Conservation (phyloP, 1,284 basidiomycete species). For the Pseudozyma pruni region DNA sequence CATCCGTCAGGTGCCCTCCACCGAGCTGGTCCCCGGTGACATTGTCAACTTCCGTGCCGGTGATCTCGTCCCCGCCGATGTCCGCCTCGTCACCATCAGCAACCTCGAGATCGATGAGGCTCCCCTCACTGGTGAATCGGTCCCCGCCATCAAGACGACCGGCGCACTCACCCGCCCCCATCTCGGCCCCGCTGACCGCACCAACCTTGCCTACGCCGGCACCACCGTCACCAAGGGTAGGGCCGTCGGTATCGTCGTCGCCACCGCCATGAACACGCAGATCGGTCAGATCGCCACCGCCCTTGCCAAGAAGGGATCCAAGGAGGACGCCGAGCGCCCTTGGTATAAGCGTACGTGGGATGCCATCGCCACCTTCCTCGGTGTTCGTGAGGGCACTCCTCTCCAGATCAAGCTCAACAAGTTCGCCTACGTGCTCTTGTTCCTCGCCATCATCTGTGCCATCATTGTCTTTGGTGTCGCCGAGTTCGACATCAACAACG, state of each 20-base stretch:
- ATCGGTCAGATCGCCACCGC: slow-evolving; percentile 63
- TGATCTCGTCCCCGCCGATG: slow-evolving; percentile 59
- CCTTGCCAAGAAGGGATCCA: slow-evolving; percentile 37
- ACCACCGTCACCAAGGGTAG: slow-evolving; percentile 63
- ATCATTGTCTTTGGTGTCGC: slow-evolving; percentile 72
- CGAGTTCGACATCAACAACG: slow-evolving; percentile 65
- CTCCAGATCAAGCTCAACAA: slow-evolving; percentile 75
- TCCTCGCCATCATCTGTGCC: slow-evolving; percentile 72
- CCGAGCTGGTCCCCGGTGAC: slow-evolving; percentile 70
- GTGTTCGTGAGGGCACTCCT: slow-evolving; percentile 72
- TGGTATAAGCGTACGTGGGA: slow-evolving; percentile 55
- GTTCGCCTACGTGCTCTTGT: slow-evolving; percentile 75
- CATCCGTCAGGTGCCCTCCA: slow-evolving; percentile 35
- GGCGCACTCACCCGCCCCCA: slow-evolving; percentile 45
- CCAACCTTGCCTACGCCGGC: slow-evolving; percentile 56
- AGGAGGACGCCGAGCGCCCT: slow-evolving; percentile 17
- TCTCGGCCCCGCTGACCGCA: slow-evolving; percentile 53
- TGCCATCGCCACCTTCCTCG: slow-evolving; percentile 64
- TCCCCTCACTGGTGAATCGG: slow-evolving; percentile 59
- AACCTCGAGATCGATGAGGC: slow-evolving; percentile 64
- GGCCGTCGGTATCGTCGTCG: slow-evolving; percentile 56
- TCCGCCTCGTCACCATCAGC: slow-evolving; percentile 55
- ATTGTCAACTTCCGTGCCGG: slow-evolving; percentile 69
- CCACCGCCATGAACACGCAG: slow-evolving; percentile 57
- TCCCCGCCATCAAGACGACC: slow-evolving; percentile 57